Evolutionary conservation across 2,329 filamentous ascomycete genomes (phyloP), one percentile per base, ranked within the genome.

Genomic region (Herpotrichia juniperi): DNA sequence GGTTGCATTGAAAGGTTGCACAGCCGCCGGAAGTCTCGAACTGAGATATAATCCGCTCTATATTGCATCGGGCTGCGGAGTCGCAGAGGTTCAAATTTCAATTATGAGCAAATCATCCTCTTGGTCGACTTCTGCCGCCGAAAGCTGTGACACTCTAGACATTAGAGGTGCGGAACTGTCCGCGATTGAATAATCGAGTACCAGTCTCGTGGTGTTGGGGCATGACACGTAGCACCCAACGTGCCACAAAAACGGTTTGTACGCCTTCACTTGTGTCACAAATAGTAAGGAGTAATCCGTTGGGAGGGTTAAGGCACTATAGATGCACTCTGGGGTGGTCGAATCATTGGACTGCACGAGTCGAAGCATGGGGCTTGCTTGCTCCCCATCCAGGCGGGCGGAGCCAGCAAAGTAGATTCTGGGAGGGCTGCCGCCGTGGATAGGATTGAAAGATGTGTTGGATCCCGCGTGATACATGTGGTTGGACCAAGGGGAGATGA

Each of bases 341-440:
- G 17, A 4, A 42, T 24, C 21, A 43, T 43, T 43, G 40, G 40
- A n/a, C 16, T 43, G 22, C 37, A 22, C 37, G n/a, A 19, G 37
- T 7, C 19, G 16, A 40, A n/a, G 28, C 40, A 43, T 21, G 22
- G 25, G 22, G 17, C 7, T 10, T 28, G 21, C 8, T n/a, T 43
- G 40, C 40, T 26, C 12, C 40, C n/a, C 40, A 25, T 25, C 40
- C 40, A 43, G 40, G 40, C 28, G 25, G 40, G 40, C 40, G 40
- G 40, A 43, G 40, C 40, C 40, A n/a, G 16, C 9, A 16, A n/a
- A 11, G 40, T 10, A 21, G 40, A 26, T 26, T 42, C n/a, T 43
- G 40, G 40, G 25, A 43, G 25, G 17, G 21, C 40, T 21, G 24
- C 21, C 8, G 22, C 24, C 40, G 22, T 43, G 21, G 40, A 25